Base-by-base conservation (phyloP, 805 yeast species). In the Kluyveromyces starmeri region DNA sequence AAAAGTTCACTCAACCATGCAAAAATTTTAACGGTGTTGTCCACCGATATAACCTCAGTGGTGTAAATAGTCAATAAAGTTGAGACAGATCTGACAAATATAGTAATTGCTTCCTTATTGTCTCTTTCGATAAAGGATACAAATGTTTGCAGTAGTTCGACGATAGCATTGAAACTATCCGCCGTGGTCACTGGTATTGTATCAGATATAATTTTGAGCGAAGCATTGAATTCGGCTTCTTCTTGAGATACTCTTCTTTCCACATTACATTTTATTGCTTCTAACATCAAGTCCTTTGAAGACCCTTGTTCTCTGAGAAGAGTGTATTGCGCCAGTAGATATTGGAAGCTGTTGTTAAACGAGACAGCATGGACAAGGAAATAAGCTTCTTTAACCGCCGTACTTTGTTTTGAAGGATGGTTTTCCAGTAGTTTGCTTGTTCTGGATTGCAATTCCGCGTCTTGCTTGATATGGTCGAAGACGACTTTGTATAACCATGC, bases 1-100 rank as follows among this genome's bases (percentile, higher is more conserved):
- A 80, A 53, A 7, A 71, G 39, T 0, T 46, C 34, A 39, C 65
- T 72, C 17, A 80, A 24, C 5, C 62, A 40, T 4, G 39, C 35
- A 17, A 66, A 38, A 8, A 61, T 26, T 2, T 37, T 32, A 4
- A 52, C 4, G 5, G 48, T 23, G 1, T 31, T 28, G 3, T 26
- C 25, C 24, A 28, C 20, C 7, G 33, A 18, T 8, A n/a, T 7
- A 27, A 44, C 42, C 7, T 35, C 28, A 15, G 20, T 16, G 4
- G 44, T 32, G 42, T 46, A 22, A 25, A 44, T 37, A 1, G 55
- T 49, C 20, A 43, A 45, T 20, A 60, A 32, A n/a, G 51, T 45
- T 9, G 61, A 62, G 7, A 61, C 42, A 3, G 65, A 51, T 16
- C 46, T 43, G 4, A 54, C 50, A 20, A 65, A 55, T 15, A 58